Conservation (phyloP, 148 eudicot genomes). For the Fagopyrum tataricum region DNA sequence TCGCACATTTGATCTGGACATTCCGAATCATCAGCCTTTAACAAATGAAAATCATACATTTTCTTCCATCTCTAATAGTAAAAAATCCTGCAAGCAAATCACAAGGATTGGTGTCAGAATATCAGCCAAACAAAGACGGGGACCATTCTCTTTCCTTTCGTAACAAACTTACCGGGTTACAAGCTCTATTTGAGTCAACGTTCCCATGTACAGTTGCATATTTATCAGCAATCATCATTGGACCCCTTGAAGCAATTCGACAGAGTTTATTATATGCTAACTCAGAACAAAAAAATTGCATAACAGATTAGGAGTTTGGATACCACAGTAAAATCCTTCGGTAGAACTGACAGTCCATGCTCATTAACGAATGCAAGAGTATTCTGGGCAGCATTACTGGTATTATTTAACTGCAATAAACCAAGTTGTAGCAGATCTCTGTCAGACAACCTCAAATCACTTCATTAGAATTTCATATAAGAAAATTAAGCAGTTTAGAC, state of each 20-base stretch:
- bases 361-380: not conserved
- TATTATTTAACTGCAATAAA: not conserved
- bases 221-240: not conserved
- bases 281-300: not conserved
- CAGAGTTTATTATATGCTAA: not conserved
- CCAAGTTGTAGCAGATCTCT: too few relatives aligned
- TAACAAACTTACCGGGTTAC: not conserved
- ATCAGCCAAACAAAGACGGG: not conserved
- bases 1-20: not conserved
- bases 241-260: not conserved
- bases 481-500: not conserved
- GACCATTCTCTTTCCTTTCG: not conserved
- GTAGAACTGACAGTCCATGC: not conserved
- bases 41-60: not conserved
- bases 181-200: not conserved
- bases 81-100: slow-evolving; percentile 6
- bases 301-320: not conserved
- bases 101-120: not conserved
- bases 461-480: not conserved
- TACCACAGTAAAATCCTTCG: slow-evolving; percentile 2
- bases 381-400: not conserved
- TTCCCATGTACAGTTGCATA: not conserved
- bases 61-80: not conserved
- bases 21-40: not conserved
- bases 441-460: not conserved